Evolutionary conservation across 495 filamentous ascomycete species (phyloP), one percentile per base, ranked within the genome.

Genomic region (Podospora didyma): DNA sequence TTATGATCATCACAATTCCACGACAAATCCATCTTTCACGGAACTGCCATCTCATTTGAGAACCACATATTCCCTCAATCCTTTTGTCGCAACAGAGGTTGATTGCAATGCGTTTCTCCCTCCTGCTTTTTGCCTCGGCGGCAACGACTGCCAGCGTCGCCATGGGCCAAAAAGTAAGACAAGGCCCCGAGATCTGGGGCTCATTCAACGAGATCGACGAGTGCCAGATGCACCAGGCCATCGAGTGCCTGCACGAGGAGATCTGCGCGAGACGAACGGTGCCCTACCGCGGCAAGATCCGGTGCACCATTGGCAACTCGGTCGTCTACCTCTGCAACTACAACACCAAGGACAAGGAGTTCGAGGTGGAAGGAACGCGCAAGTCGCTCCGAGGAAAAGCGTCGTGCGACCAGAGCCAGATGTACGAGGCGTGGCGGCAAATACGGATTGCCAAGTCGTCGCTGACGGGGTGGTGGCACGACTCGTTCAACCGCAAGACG

Each of bases 251-350:
- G 14, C 51, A 58, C 16, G 51, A 52, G 11, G 19, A 58, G 19
- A 48, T 62, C 42, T 62, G 60, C 47, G 5, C 24, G 9, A n/a
- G 50, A 12, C 28, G 60, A 11, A 44, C 35, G 45, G 46, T 62
- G 0, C 55, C 55, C 14, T 22, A 28, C 28, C 39, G 49, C 31
- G 51, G 55, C 46, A 55, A 56, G 55, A 46, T 57, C 22, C 60
- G 60, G 4, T 62, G 60, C 60, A 62, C 60, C 20, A 58, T 62
- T 51, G 52, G 52, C 14, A 26, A 2, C 7, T 46, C 51, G 19
- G 55, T 58, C 11, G 60, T 55, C 24, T 62, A 62, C 51, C 12
- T 62, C 26, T 62, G 60, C 60, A 58, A 62, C 55, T 62, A 58
- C 55, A 37, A 49, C 12, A 10, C 10, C 42, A 44, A 19, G 34